A percentile compares a stretch with the other conserved stretches of the same genome.
phyloP scores from a whole-genome alignment of 148 eudicot genomes.

The Chenopodium suecicum region DNA sequence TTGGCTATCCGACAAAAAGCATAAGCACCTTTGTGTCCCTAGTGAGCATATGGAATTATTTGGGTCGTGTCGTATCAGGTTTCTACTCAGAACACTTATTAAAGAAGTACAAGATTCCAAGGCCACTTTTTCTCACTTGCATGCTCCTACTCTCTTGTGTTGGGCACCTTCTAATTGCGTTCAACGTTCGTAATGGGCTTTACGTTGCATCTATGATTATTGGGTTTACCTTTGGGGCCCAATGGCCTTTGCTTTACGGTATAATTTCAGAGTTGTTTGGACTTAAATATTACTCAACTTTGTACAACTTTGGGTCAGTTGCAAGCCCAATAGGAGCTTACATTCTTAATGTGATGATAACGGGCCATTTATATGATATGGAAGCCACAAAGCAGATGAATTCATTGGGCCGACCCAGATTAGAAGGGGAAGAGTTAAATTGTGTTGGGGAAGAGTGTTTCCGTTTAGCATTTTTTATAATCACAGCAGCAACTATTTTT shows the following conservation, averaged over 20 bases:
- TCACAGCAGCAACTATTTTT: conserved; percentile 33
- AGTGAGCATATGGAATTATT: conserved; percentile 46
- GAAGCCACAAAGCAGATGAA: conserved; percentile 33
- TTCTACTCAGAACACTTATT: conserved; percentile 38
- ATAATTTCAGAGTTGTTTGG: conserved; percentile 45
- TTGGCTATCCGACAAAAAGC: conserved; percentile 36
- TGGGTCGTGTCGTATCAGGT: conserved; percentile 43
- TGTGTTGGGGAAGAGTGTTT: conserved; percentile 34
- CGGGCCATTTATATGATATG: conserved; percentile 38
- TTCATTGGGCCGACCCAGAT: conserved; percentile 21
- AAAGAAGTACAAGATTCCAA: conserved; percentile 35
- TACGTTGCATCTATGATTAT: conserved; percentile 38
- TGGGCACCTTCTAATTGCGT: conserved; percentile 44
- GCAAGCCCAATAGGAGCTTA: conserved; percentile 47
- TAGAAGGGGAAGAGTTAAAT: conserved; percentile 24
- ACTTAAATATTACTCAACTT: conserved; percentile 39
- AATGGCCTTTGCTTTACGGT: conserved; percentile 41
- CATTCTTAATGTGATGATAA: conserved; percentile 35
- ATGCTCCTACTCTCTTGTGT: conserved; percentile 35
- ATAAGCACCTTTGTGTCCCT: conserved; percentile 44
- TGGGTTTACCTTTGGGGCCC: conserved; percentile 44
- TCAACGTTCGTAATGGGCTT: conserved; percentile 37
- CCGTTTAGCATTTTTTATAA: conserved; percentile 34
- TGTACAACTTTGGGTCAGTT: conserved; percentile 45
- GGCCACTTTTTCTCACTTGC: conserved; percentile 36